Evolutionary conservation across 352 stramenopile genomes (phyloP).

Genomic region (Globisporangium okanoganense): DNA sequence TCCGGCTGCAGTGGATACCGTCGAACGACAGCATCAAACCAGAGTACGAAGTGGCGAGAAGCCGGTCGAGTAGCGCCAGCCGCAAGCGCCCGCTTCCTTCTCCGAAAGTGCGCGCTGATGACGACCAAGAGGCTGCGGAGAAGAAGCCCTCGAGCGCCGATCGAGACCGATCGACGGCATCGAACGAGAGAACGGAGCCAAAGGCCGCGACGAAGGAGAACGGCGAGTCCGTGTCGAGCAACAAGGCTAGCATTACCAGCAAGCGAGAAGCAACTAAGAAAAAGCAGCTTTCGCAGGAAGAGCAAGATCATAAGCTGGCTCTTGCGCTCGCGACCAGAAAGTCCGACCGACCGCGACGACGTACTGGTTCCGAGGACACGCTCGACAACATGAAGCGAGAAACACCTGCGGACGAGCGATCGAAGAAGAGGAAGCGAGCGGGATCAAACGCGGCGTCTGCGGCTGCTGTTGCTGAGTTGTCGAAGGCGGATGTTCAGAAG

Average conservation of each 20-base stretch:
- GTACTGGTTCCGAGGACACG: background rate
- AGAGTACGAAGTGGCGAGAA: background rate
- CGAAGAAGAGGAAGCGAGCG: conserved; percentile 9
- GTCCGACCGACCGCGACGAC: conserved; percentile 4
- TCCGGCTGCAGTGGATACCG: background rate
- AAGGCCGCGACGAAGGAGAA: background rate
- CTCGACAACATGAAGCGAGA: background rate
- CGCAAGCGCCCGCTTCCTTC: conserved; percentile 15
- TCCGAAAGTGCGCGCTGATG: background rate
- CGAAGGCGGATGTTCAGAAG: background rate
- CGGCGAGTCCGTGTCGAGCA: background rate
- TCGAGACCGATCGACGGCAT: background rate
- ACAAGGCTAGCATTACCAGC: background rate
- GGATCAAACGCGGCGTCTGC: background rate
- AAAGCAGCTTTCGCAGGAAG: conserved; percentile 3
- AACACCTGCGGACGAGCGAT: background rate
- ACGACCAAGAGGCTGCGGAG: background rate
- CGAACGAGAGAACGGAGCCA: background rate
- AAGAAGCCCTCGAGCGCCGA: background rate
- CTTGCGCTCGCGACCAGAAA: background rate
- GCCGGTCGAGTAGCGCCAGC: conserved; percentile 1
- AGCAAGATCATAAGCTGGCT: background rate
- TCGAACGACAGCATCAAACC: background rate
- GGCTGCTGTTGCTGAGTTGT: background rate
- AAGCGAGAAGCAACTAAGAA: background rate